Base-by-base conservation (phyloP, 371 early-diverging fungal species). In the Mucor saturninus region DNA sequence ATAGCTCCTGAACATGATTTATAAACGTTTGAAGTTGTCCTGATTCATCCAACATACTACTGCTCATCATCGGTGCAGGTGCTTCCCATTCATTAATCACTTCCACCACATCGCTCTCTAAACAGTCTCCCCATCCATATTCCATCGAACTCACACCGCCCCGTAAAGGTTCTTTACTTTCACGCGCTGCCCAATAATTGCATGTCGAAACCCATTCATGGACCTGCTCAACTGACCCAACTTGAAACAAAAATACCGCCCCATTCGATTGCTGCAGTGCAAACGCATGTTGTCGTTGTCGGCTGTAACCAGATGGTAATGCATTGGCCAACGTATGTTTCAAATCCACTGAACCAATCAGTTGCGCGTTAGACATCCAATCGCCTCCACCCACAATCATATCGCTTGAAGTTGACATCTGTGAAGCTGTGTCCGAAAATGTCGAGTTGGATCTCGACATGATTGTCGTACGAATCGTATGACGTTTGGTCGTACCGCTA, bases 161-260 rank as follows among this genome's bases (percentile, higher is more conserved):
- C 9, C 86, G 72, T 63, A 96, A 72, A 2, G 97, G 97, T 59
- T 91, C 94, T 67, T 91, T 93, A 61, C 91, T 91, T 60, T 89
- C 89, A 38, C 95, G 76, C 29, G 96, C 95, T 2, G 96, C 94
- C 96, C 96, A 96, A 65, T 90, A 94, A 72, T 96, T 96, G 63
- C 96, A 91, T 9, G 89, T 88, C 0, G 84, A 71, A 0, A 92
- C 92, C 98, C 98, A 97, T 56, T 87, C 90, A 35, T 81, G 81
- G 8, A 91, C 85, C 51, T 86, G 85, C 13, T 88, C 85, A n/a
- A 77, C 81, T 3, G 85, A 85, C 3, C 77, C 74, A 0, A 90
- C 86, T 72, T 97, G 95, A 79, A 95, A 95, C 11, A 96, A 80
- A 55, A 91, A 91, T 8, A 91, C 90, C 6, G 89, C 89, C 11